phyloP scores from a whole-genome alignment of 2,329 filamentous ascomycete genomes.

The Calonectria multiphialidica region DNA sequence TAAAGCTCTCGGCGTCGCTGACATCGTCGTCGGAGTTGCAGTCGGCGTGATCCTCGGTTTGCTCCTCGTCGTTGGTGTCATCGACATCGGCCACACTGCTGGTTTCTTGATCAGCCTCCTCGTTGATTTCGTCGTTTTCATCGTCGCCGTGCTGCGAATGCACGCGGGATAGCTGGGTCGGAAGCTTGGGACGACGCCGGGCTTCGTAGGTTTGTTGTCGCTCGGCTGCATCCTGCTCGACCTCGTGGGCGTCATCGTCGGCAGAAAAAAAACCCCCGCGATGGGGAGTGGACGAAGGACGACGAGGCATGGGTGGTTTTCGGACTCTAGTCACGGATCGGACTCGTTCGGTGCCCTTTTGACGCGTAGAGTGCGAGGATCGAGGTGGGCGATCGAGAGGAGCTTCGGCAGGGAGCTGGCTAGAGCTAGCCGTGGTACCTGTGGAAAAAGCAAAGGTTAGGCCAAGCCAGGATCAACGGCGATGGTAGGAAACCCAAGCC shows the following conservation, averaged over 20 bases:
- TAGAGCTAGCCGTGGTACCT: slow-evolving; percentile 44
- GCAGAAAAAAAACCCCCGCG: slow-evolving; percentile 90
- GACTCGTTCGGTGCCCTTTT: slow-evolving; percentile 59
- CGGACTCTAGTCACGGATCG: slow-evolving; percentile 65
- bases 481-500: slow-evolving; percentile 4
- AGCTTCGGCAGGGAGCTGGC: slow-evolving; percentile 51
- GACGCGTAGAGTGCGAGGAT: slow-evolving; percentile 52
- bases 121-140: slow-evolving; percentile 39
- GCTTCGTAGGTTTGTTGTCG: slow-evolving; percentile 55
- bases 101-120: slow-evolving; percentile 32
- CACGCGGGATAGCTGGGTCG: slow-evolving; percentile 54
- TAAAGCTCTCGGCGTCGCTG: slow-evolving; percentile 97
- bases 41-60: slow-evolving; percentile 62
- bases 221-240: slow-evolving; percentile 74
- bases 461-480: slow-evolving; percentile 18
- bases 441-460: slow-evolving; percentile 27
- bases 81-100: slow-evolving; percentile 45
- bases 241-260: slow-evolving; percentile 87
- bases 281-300: slow-evolving; percentile 81
- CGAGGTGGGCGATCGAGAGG: slow-evolving; percentile 54
- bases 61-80: slow-evolving; percentile 49
- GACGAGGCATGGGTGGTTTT: slow-evolving; percentile 80
- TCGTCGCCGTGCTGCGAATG: slow-evolving; percentile 50
- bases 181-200: slow-evolving; percentile 50
- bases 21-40: slow-evolving; percentile 78